Base-by-base conservation (phyloP, 495 filamentous ascomycete genomes). In the Aspergillus heteromorphus region DNA sequence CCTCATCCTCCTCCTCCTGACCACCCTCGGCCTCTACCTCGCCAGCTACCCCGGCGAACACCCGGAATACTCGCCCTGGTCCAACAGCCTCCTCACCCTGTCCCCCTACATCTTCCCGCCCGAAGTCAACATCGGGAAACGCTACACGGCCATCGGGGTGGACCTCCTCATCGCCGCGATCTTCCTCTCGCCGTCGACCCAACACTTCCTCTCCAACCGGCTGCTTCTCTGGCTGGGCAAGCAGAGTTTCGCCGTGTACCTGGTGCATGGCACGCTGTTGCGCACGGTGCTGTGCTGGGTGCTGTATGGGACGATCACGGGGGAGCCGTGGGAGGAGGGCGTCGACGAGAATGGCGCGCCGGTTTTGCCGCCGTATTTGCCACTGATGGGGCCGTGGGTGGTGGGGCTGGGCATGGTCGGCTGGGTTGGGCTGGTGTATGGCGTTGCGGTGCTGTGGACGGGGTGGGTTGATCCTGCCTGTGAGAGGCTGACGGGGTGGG, bases 211-310 rank as follows among this genome's bases (percentile, higher is more conserved):
- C 6, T 77, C 81, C 4, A 80, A 75, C 62, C 73, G 75, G 21
- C 67, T 77, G 13, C 72, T 88, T 11, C 76, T 86, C 48, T 87
- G 83, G 83, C 74, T 87, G 16, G 85, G 85, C 41, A 81, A 81
- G 61, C 80, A 85, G 64, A 82, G 78, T 47, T 87, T 87, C 59
- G 84, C 85, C 23, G 81, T 87, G 14, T 87, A 87, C 57, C 77
- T 87, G 5, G 73, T 85, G 4, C 85, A 88, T 65, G 84, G 84
- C 11, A 78, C 79, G 14, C 74, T 87, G 42, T 73, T 88, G 36
- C 80, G 85, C 38, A 79, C 76, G 14, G 68, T 87, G 1, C 72
- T 87, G 4, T 79, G 76, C 50, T 87, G 84, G 81, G 78, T 86
- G 74, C 73, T 84, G 10, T 87, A 84, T 57, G 82, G 84, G 4